phyloP scores from a whole-genome alignment of 192 early-diverging fungal genomes.

The Coemansia sp. region DNA sequence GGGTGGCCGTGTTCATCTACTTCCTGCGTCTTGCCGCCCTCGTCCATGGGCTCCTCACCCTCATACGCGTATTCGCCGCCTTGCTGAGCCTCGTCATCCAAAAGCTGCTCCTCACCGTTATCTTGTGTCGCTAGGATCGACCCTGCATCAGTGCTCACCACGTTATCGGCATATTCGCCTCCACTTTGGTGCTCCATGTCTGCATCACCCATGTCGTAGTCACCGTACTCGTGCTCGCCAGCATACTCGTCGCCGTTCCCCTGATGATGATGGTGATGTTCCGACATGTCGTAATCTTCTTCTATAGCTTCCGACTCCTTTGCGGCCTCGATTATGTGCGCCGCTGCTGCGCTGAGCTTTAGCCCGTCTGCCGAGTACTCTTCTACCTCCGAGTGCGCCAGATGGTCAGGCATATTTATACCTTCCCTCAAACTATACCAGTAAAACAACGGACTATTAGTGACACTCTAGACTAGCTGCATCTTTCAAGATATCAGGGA shows the following conservation, averaged over 20 bases:
- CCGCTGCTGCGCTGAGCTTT: slow-evolving; percentile 12
- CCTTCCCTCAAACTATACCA: background rate
- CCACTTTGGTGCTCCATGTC: slow-evolving; percentile 20
- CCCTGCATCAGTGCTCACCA: slow-evolving; percentile 27
- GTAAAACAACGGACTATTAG: background rate
- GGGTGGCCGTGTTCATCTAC: slow-evolving; percentile 4
- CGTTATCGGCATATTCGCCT: slow-evolving; percentile 24
- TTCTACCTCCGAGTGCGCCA: slow-evolving; percentile 6
- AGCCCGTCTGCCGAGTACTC: slow-evolving; percentile 8
- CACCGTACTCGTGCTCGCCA: slow-evolving; percentile 34
- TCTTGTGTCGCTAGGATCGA: slow-evolving; percentile 48
- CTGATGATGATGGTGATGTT: slow-evolving; percentile 20
- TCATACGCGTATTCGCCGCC: slow-evolving; percentile 6
- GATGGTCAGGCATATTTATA: slow-evolving; percentile 4
- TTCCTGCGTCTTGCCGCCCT: slow-evolving; percentile 5
- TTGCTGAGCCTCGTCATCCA: slow-evolving; percentile 10
- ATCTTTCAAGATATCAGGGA: background rate
- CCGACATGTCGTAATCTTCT: slow-evolving; percentile 22
- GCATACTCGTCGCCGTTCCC: slow-evolving; percentile 25
- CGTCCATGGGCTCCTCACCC: slow-evolving; percentile 1
- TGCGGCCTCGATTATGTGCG: slow-evolving; percentile 1
- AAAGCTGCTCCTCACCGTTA: slow-evolving; percentile 31
- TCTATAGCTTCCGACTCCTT: slow-evolving; percentile 12
- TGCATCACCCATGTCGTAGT: slow-evolving; percentile 42
- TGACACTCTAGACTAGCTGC: background rate